These are phyloP conservation scores for Rhizoctonia solani DNA, from an alignment of 1,284 basidiomycete species.

Conservation along the genomic window DNA sequence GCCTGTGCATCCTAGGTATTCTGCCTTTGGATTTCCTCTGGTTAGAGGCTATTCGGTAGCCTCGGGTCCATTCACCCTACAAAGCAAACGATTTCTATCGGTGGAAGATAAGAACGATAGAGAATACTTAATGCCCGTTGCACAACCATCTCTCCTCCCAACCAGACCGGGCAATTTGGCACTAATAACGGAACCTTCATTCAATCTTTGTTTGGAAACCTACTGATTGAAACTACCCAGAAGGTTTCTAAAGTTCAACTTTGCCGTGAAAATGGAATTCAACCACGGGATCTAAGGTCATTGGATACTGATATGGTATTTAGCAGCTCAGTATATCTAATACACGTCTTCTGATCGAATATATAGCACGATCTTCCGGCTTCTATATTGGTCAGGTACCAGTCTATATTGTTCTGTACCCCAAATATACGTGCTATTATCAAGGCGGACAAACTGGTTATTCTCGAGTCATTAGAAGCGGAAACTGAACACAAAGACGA, in stretches of 20 bases:
- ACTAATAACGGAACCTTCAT: not conserved
- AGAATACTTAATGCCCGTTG: constrained; percentile 30
- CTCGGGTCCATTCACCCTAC: not conserved
- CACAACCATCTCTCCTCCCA: constrained; percentile 23
- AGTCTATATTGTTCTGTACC: constrained; percentile 34
- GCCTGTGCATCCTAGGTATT: not conserved
- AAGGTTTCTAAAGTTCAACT: constrained; percentile 34
- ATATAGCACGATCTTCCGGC: constrained; percentile 34
- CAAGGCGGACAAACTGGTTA: constrained; percentile 29
- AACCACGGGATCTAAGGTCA: constrained; percentile 34
- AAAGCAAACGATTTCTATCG: not conserved
- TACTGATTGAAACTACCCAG: constrained; percentile 9
- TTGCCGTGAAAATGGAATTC: constrained; percentile 35
- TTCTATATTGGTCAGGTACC: constrained; percentile 28
- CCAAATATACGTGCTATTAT: constrained; percentile 34
- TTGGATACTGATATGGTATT: constrained; percentile 35
- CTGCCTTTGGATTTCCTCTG: not conserved
- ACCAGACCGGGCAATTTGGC: not conserved
- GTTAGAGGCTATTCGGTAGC: not conserved
- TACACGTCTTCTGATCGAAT: not conserved
- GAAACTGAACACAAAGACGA: not conserved
- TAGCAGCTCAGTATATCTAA: not conserved
- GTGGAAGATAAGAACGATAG: constrained; percentile 9
- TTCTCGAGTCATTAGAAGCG: constrained; percentile 28
- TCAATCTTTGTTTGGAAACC: not conserved